Evolutionary conservation across 371 early-diverging fungal species (phyloP), one percentile per base, ranked within the genome.

Genomic region (Rhizopus microsporus): DNA sequence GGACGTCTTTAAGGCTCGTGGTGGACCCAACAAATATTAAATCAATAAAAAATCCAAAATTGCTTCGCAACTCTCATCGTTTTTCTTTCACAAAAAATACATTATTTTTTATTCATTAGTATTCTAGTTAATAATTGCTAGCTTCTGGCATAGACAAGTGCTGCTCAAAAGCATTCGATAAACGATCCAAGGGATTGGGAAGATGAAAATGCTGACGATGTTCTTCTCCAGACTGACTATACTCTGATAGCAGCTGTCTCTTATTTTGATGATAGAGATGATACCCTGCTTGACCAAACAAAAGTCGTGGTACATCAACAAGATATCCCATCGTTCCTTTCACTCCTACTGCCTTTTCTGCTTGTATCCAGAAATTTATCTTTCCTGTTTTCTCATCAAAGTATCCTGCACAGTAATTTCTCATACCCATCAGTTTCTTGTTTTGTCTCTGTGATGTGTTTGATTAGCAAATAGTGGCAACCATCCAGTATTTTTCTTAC

Each of bases 311-410:
- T 6, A 67, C 71, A 56, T 72, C 75, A 23, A 78, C 62, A 15
- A 73, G 50, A 56, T 78, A 78, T 37, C 75, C 75, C 65, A 69
- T 71, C 5, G 78, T 78, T 3, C 73, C 73, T 47, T 75, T 75
- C 7, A 67, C 55, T 35, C 78, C 78, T 10, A 67, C 67, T 33
- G 71, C 67, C 31, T 71, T 69, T 56, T 78, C 75, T 10, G 73
- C 71, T 52, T 75, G 78, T 38, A 77, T 74, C 74, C 74, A 77
- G 42, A 77, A 74, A 48, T 72, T 71, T 32, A 74, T 48, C 44
- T 74, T 78, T 43, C 73, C 71, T 0, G 68, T 71, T 2, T 51
- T 30, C 50, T 68, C 71, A 51, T 78, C 78, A 60, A 51, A 75
- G 10, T 72, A 78, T 1, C 78, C 72, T 6, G 67, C 70, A 55